Conservation (phyloP, 495 filamentous ascomycete species). For the Aspergillus avenaceus region DNA sequence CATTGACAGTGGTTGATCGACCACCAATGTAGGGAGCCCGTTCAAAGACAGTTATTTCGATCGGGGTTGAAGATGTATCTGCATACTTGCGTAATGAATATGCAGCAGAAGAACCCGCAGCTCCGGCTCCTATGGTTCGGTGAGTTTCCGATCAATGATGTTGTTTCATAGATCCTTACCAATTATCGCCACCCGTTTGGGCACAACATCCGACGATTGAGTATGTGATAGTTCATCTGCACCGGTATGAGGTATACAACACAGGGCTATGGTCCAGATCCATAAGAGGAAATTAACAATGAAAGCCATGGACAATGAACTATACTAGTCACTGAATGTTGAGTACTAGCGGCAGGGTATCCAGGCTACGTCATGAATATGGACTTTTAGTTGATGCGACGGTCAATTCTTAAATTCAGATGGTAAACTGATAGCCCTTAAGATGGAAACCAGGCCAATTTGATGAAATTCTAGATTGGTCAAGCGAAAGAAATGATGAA, state of each 20-base stretch:
- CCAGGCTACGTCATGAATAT: neutral
- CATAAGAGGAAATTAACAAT: neutral
- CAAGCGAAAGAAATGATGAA: no score
- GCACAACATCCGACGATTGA: constrained; percentile 8
- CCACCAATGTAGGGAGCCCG: constrained; percentile 77
- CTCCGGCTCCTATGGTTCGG: constrained; percentile 68
- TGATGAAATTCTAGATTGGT: no score
- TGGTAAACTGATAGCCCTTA: neutral
- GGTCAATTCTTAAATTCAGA: neutral
- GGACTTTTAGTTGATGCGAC: neutral
- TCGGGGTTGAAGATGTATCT: constrained; percentile 39
- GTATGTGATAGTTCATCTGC: constrained; percentile 24
- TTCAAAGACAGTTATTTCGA: constrained; percentile 89
- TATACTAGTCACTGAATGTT: neutral
- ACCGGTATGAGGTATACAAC: constrained; percentile 17
- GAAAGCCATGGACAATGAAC: neutral
- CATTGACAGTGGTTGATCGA: constrained; percentile 83
- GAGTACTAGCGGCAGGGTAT: neutral
- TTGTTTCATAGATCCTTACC: constrained; percentile 24
- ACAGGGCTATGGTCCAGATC: constrained; percentile 3
- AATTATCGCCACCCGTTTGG: constrained; percentile 45
- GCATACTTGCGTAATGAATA: constrained; percentile 75
- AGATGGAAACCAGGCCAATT: no score
- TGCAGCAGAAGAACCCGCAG: constrained; percentile 82
- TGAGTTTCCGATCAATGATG: neutral